Conservation (phyloP, 441 rosid species). For the Francoa sonchifolia region DNA sequence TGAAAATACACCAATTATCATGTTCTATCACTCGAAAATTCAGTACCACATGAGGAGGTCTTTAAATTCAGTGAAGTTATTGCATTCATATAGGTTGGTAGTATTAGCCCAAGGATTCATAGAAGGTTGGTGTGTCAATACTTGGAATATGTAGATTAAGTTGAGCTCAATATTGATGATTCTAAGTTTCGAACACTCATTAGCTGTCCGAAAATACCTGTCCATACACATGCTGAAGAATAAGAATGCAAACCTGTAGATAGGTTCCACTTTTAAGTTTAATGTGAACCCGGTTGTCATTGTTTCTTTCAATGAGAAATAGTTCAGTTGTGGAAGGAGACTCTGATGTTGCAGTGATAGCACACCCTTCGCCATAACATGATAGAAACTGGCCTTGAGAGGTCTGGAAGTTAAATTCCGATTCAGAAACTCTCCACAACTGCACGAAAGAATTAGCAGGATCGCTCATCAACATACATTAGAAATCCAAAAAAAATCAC, state of each 20-base stretch:
- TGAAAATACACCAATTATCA: constrained; percentile 24
- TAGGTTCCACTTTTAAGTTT: constrained; percentile 39
- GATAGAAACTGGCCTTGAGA: constrained; percentile 50
- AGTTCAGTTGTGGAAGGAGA: constrained; percentile 32
- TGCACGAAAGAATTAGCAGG: constrained; percentile 17
- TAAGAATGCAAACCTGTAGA: constrained; percentile 36
- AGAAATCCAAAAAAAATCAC: background rate
- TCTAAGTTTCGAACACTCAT: no score
- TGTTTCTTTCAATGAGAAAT: constrained; percentile 44
- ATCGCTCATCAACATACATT: constrained; percentile 5
- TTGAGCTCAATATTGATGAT: no score
- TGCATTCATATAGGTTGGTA: no score
- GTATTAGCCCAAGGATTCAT: no score
- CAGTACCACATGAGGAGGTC: constrained; percentile 1
- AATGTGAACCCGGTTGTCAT: constrained; percentile 32
- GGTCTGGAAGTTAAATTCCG: constrained; percentile 43
- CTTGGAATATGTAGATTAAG: no score
- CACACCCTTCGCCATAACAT: constrained; percentile 42
- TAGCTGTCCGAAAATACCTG: no score
- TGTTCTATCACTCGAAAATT: constrained; percentile 6
- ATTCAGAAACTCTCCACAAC: constrained; percentile 57
- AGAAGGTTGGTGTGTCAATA: no score
- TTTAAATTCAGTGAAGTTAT: no score
- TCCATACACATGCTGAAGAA: no score
- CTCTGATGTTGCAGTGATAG: constrained; percentile 36